Percentiles rank a stretch among this genome's conserved stretches.
These are phyloP conservation scores for Cryptosporidium parvum DNA, from an alignment of 169 alveolate genomes.

Conservation along the genomic window DNA sequence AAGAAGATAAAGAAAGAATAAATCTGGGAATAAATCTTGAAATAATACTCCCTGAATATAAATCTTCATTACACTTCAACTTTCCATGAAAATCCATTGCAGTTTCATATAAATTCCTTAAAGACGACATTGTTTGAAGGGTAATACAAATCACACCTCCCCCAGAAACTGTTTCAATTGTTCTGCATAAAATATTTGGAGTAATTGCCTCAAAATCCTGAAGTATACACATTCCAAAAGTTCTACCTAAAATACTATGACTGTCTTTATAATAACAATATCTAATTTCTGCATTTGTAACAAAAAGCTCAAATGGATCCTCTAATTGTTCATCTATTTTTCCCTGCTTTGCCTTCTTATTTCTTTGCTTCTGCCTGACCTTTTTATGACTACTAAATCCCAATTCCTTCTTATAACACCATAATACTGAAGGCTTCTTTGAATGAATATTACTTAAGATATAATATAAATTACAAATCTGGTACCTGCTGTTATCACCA, in stretches of 20 bases:
- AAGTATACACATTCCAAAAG: slow-evolving; percentile 95
- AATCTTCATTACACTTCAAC: slow-evolving; percentile 57
- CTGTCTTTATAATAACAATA: slow-evolving; percentile 98
- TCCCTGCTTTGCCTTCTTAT: slow-evolving; percentile 93
- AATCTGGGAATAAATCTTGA: slow-evolving; percentile 73
- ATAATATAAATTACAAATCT: slow-evolving; percentile 92
- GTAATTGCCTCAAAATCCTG: slow-evolving; percentile 99
- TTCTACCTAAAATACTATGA: slow-evolving; percentile 95
- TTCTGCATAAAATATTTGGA: slow-evolving; percentile 99
- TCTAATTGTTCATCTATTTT: slow-evolving; percentile 93
- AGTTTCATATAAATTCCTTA: slow-evolving; percentile 85
- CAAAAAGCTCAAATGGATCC: slow-evolving; percentile 96
- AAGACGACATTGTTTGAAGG: slow-evolving; percentile 89
- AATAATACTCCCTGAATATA: slow-evolving; percentile 50
- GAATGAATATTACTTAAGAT: slow-evolving; percentile 78
- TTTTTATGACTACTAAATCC: slow-evolving; percentile 96
- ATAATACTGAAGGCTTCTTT: slow-evolving; percentile 91
- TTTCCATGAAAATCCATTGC: slow-evolving; percentile 97
- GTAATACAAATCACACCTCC: slow-evolving; percentile 96
- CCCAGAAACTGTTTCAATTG: slow-evolving; percentile 99
- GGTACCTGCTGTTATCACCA: slow-evolving; percentile 97
- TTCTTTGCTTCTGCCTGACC: slow-evolving; percentile 94
- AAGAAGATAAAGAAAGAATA: slow-evolving; percentile 86
- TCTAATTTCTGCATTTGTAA: slow-evolving; percentile 93
- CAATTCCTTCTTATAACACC: slow-evolving; percentile 99